Base-by-base conservation (phyloP, 2,329 filamentous ascomycete species). In the Botrytis medusae region DNA sequence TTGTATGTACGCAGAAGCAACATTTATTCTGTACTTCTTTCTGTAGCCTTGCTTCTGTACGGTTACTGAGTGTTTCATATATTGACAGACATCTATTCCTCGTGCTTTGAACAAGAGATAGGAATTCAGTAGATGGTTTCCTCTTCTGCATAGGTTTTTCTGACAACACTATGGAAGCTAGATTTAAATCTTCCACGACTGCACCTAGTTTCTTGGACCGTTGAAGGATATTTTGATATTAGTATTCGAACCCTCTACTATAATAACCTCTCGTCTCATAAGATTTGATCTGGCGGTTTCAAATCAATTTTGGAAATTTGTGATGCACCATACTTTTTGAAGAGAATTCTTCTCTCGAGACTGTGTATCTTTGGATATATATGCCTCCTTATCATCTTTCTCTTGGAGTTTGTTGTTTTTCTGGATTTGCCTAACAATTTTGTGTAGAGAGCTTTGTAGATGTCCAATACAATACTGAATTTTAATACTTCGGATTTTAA, bases 151-250 rank as follows among this genome's bases (percentile, higher is more conserved):
- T 37, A 37, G 5, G 34, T 37, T 37, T 8, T 37, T 37, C 34
- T 6, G 5, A 37, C 4, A 37, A 37, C 4, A n/a, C n/a, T n/a
- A 18, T 8, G 14, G 51, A 54, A 29, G n/a, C 14, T 8, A 54
- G 1, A 29, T 18, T 18, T 6, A 7, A 54, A 14, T 0, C 0
- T 2, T 54, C 9, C 14, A 29, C 14, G 2, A n/a, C 8, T 0
- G 16, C 3, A 8, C n/a, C 5, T 54, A 14, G 18, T 16, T 25
- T 54, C 6, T 54, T 37, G 34, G 34, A 4, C 40, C 10, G 14
- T 29, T 8, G 6, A 9, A 7, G 0, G 16, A 54, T 29, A 54
- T 14, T 18, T 29, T 14, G 14, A 54, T 18, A 29, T 16, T 14
- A 18, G 14, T 14, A 29, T 7, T 16, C 4, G 25, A 54, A 54